Conservation (phyloP, 1,284 basidiomycete species). For the Melampsora americana region DNA sequence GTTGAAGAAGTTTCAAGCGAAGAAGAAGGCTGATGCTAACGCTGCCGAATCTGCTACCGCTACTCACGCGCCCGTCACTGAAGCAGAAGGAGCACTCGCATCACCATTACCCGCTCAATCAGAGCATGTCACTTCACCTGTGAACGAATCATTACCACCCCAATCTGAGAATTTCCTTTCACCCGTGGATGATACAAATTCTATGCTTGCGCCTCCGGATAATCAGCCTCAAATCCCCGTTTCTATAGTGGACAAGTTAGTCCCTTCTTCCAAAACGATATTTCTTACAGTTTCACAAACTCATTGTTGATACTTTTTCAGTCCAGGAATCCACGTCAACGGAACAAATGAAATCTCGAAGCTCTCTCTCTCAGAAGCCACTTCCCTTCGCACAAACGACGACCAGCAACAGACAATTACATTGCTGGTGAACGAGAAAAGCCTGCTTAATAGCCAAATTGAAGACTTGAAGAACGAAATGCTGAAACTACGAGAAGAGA, state of each 20-base stretch:
- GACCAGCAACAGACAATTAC: slow-evolving; percentile 37
- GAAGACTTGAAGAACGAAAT: slow-evolving; percentile 33
- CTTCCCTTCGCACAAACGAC: not conserved
- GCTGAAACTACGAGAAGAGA: slow-evolving; percentile 6
- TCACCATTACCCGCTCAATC: not conserved
- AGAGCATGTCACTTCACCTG: not conserved
- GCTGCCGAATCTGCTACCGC: not conserved
- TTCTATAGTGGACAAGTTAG: not conserved
- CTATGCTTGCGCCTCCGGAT: not conserved
- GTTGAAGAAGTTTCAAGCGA: slow-evolving; percentile 44
- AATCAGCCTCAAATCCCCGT: not conserved
- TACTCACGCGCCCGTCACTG: not conserved
- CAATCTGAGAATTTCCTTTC: not conserved
- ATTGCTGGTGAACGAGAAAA: slow-evolving; percentile 39
- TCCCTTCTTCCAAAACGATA: not conserved
- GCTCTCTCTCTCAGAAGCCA: not conserved
- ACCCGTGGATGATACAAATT: not conserved
- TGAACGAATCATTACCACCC: no score
- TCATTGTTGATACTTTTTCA: not conserved
- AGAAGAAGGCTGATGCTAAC: slow-evolving; percentile 32
- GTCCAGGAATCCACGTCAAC: not conserved
- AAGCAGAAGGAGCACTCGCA: not conserved
- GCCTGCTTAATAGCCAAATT: slow-evolving; percentile 14
- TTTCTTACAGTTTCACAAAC: not conserved
- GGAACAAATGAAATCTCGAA: not conserved